Base-by-base conservation (phyloP, 345 rosid genomes). In the Ceriops decandra region DNA sequence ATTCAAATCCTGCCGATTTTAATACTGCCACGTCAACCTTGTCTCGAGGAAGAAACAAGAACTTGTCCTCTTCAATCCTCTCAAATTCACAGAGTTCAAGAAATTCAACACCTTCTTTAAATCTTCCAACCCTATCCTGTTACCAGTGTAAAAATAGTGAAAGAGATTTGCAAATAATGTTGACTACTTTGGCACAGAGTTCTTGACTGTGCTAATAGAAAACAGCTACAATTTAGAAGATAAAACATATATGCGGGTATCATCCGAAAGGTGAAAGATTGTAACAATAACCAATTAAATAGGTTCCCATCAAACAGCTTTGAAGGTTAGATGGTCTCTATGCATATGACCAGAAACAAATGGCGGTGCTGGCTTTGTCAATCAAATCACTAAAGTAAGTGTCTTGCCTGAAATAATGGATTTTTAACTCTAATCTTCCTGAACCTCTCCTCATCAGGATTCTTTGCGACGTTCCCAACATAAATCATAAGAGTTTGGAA, bases 21-120 rank as follows among this genome's bases (percentile, higher is more conserved):
- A 93, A 85, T 53, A 78, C 62, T 21, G 53, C 77, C 69, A 85
- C 52, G 75, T 92, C 85, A 22, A 70, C 76, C 52, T 84, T 85
- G 16, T 80, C 80, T 0, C 63, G 57, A 0, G 88, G 80, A 57
- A 93, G 83, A 78, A 57, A 53, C 85, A 90, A 69, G 74, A 81
- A 86, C 66, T 80, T 66, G 10, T 65, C 81, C n/a, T 64, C 87
- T 69, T 84, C 84, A 10, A 63, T 83, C 78, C 66, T 85, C 77
- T 83, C 85, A 63, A 90, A 93, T 27, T 93, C 97, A 42, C 98
- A 90, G 69, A 93, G 89, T 82, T 87, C 88, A 52, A 93, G 87
- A 83, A 93, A 89, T 80, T 86, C 88, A 5, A 77, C 62, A 15
- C 88, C 92, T 80, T 81, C 90, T 72, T 69, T 58, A 36, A 86